Conservation (phyloP, 2,329 filamentous ascomycete genomes). For the Penicillium occitanis region DNA sequence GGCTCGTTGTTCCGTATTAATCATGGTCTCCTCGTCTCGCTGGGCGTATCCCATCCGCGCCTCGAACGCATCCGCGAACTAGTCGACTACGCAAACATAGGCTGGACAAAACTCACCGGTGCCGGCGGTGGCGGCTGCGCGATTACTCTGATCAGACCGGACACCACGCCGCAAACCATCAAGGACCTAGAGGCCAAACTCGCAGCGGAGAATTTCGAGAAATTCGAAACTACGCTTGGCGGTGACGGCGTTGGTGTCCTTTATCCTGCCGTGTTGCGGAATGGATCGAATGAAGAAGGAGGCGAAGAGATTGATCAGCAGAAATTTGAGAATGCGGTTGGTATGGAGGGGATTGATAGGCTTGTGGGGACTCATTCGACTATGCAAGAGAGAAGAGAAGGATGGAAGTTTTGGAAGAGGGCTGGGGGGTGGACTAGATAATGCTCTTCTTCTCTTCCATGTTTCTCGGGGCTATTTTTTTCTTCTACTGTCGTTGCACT, state of each 20-base stretch:
- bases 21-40: slow-evolving; percentile 83
- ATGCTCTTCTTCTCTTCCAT: background rate
- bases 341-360: slow-evolving; percentile 79
- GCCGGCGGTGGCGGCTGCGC: slow-evolving; percentile 95
- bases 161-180: slow-evolving; percentile 58
- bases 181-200: slow-evolving; percentile 65
- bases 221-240: slow-evolving; percentile 85
- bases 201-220: slow-evolving; percentile 70
- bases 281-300: slow-evolving; percentile 75
- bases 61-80: slow-evolving; percentile 89
- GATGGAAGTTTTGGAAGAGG: slow-evolving; percentile 81
- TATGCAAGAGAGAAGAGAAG: slow-evolving; percentile 65
- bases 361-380: slow-evolving; percentile 72
- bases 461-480: background rate
- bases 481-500: background rate
- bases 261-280: slow-evolving; percentile 87
- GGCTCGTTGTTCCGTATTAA: slow-evolving; percentile 92
- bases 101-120: slow-evolving; percentile 96
- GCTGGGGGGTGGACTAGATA: slow-evolving; percentile 22
- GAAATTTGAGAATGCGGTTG: slow-evolving; percentile 79
- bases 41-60: slow-evolving; percentile 92
- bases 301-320: slow-evolving; percentile 93
- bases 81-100: slow-evolving; percentile 82
- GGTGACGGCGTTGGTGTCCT: slow-evolving; percentile 93
- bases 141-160: slow-evolving; percentile 81